A percentile compares a stretch with the other conserved stretches of the same genome.
Conservation (phyloP, 345 rosid species). For the Mallotus nudiflorus region DNA sequence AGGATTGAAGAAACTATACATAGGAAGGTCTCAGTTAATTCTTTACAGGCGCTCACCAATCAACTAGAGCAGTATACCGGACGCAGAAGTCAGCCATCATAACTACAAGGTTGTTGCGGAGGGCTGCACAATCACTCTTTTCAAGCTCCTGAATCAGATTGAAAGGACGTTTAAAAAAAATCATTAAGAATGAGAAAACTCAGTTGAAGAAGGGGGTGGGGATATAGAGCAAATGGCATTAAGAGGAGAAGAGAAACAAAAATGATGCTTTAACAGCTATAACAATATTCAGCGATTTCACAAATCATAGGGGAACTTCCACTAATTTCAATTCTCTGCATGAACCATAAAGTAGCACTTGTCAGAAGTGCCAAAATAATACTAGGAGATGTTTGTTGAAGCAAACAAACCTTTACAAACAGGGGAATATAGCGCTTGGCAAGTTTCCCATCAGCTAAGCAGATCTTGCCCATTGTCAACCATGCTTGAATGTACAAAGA, state of each 20-base stretch:
- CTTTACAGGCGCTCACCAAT: slow-evolving; percentile 62
- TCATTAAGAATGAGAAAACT: neutral
- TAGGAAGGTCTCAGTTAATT: slow-evolving; percentile 9
- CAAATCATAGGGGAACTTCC: neutral
- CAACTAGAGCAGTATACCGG: slow-evolving; percentile 86
- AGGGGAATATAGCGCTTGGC: slow-evolving; percentile 85
- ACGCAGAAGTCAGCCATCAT: slow-evolving; percentile 91
- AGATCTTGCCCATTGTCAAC: slow-evolving; percentile 91
- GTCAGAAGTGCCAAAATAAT: neutral
- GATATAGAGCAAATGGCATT: neutral
- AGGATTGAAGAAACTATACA: neutral
- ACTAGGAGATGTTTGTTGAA: slow-evolving; percentile 3
- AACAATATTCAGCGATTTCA: neutral
- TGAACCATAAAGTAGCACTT: neutral
- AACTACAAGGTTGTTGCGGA: slow-evolving; percentile 90
- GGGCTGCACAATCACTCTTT: slow-evolving; percentile 80
- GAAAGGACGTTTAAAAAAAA: neutral
- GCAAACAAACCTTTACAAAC: slow-evolving; percentile 73
- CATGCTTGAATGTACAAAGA: slow-evolving; percentile 80
- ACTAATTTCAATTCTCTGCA: neutral
- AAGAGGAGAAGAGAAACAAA: neutral
- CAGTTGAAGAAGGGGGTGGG: neutral
- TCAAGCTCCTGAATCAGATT: slow-evolving; percentile 72
- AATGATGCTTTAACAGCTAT: neutral
- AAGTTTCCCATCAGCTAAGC: slow-evolving; percentile 83